Conservation (phyloP, 441 rosid species). For the Pelargonium myrrhifolium region DNA sequence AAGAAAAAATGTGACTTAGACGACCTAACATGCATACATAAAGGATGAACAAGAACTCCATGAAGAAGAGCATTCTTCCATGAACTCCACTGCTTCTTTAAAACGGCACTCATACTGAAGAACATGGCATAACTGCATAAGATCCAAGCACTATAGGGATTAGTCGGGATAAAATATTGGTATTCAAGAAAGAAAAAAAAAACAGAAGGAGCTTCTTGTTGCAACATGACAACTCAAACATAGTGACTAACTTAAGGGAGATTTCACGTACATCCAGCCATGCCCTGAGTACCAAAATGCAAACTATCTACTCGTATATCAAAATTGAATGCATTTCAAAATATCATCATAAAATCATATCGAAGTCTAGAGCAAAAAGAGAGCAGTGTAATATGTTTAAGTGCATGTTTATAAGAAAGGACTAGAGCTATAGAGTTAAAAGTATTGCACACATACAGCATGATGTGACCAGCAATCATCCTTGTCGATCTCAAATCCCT, state of each 20-base stretch:
- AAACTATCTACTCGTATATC: too few species aligned
- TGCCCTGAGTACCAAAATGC: too few species aligned
- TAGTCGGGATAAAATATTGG: neutral
- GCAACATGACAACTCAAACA: neutral
- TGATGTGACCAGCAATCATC: slow-evolving; percentile 81
- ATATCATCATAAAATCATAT: too few species aligned
- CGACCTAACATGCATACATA: slow-evolving; percentile 39
- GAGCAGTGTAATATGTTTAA: neutral
- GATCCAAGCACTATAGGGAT: slow-evolving; percentile 10
- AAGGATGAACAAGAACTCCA: slow-evolving; percentile 72
- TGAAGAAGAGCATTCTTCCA: slow-evolving; percentile 58
- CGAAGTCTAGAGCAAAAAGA: too few species aligned
- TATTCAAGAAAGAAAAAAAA: neutral
- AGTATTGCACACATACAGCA: slow-evolving; percentile 37
- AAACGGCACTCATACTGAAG: slow-evolving; percentile 65
- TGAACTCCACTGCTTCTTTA: slow-evolving; percentile 79
- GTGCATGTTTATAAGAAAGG: neutral
- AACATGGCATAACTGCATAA: slow-evolving; percentile 75
- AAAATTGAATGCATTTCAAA: too few species aligned
- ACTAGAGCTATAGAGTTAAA: neutral
- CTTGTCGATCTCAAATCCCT: slow-evolving; percentile 58
- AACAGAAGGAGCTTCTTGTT: slow-evolving; percentile 6
- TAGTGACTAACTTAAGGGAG: neutral
- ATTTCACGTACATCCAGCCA: too few species aligned
- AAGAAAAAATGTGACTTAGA: slow-evolving; percentile 1